Evolutionary conservation across 176 grass and related monocot genomes (phyloP), one percentile per base, ranked within the genome.

Genomic region (Saccharum spontaneum): DNA sequence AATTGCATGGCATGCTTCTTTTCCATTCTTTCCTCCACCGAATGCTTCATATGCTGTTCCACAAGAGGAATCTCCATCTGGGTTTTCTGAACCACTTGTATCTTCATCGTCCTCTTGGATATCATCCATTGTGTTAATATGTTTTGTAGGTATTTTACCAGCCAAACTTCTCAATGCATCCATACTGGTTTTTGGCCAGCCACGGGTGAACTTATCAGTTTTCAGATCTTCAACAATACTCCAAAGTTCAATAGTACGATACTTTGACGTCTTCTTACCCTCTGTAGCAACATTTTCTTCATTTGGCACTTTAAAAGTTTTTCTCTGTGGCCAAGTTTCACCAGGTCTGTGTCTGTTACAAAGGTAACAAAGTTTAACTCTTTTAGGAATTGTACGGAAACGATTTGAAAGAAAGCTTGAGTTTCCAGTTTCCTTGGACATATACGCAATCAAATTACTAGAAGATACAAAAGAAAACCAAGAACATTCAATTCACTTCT

Each of bases 1-100:
- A 79, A 98, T 98, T 69, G 95, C 90, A 87, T 88, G 82, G 68
- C 95, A 98, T 76, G 95, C 93, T 78, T 92, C 95, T 79, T 80
- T 89, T 72, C 95, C 92, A 30, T 91, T 74, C 73, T 92, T 95
- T 63, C 95, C 93, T 82, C 85, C 89, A 71, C 91, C 89, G 87
- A 98, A 98, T 5, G 87, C 91, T 77, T 91, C 72, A 85, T 92
- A 98, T 70, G 93, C 92, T 79, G 82, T 92, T 62, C 93, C 95
- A 90, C 88, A 98, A 54, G 73, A 73, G 37, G 76, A 87, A 30
- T 54, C 50, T 26, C 61, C 85, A 76, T 88, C 70, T 80, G n/a
- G 23, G 63, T 85, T 54, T 77, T 85, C 77, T 30, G 46, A 71
- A 79, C 39, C 60, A 23, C 39, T 84, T 23, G 37, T 77, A 87